Percentiles rank a stretch among this genome's conserved stretches.
Conservation (phyloP, 2,329 filamentous ascomycete genomes). For the Microascus cirrosus region DNA sequence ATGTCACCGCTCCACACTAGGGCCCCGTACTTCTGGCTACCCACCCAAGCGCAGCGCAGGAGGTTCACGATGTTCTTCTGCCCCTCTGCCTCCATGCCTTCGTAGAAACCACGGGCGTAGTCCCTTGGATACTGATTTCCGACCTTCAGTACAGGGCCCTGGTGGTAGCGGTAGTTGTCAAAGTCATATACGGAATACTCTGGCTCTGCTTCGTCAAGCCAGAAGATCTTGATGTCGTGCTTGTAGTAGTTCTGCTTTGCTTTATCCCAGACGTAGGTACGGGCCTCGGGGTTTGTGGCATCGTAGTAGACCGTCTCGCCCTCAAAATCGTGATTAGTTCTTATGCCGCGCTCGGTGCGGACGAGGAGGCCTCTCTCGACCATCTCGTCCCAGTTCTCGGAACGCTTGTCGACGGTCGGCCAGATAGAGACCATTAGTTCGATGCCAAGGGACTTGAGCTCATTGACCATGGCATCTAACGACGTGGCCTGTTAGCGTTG, state of each 20-base stretch:
- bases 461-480: conserved; percentile 44
- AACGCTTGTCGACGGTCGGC: conserved; percentile 51
- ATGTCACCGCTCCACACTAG: conserved; percentile 60
- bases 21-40: conserved; percentile 51
- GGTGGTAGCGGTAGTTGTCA: conserved; percentile 51
- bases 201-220: conserved; percentile 60
- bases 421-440: conserved; percentile 62
- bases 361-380: conserved; percentile 48
- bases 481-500: too few relatives aligned
- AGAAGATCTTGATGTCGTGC: conserved; percentile 53
- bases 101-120: conserved; percentile 48
- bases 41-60: conserved; percentile 36
- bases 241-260: conserved; percentile 49
- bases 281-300: conserved; percentile 48
- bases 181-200: conserved; percentile 57
- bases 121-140: conserved; percentile 50
- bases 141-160: conserved; percentile 22
- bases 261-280: conserved; percentile 47
- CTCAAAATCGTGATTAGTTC: conserved; percentile 45
- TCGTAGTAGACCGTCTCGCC: conserved; percentile 52
- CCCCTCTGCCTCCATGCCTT: conserved; percentile 40
- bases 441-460: conserved; percentile 45
- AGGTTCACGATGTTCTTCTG: conserved; percentile 47
- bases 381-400: conserved; percentile 52
- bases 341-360: conserved; percentile 46